Conservation (phyloP, 2,329 filamentous ascomycete species). For the Pyrenophora seminiperda region DNA sequence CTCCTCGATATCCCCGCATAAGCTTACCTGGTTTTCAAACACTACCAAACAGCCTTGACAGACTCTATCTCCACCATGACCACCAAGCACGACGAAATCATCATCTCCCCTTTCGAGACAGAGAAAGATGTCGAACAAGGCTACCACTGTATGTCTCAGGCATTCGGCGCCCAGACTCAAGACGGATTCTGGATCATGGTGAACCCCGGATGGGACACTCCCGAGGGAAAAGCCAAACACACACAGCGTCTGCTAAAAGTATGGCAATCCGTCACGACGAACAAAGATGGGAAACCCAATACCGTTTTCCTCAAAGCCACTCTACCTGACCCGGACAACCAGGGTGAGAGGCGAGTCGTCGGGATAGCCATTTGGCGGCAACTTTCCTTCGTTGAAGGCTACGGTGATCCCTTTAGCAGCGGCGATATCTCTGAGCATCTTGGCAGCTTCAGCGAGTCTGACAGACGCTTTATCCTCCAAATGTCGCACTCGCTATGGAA, state of each 20-base stretch:
- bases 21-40: background rate
- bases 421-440: slow-evolving; percentile 23
- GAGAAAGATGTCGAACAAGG: slow-evolving; percentile 33
- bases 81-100: slow-evolving; percentile 15
- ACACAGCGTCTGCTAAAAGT: slow-evolving; percentile 50
- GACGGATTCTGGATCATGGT: slow-evolving; percentile 59
- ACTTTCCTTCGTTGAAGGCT: slow-evolving; percentile 55
- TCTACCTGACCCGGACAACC: slow-evolving; percentile 41
- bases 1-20: background rate
- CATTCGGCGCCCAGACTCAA: slow-evolving; percentile 58
- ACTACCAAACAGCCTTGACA: background rate
- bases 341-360: slow-evolving; percentile 46
- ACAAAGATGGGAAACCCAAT: slow-evolving; percentile 55
- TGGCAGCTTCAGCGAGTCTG: slow-evolving; percentile 49
- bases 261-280: slow-evolving; percentile 50
- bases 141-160: slow-evolving; percentile 44
- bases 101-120: slow-evolving; percentile 26
- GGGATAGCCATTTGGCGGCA: slow-evolving; percentile 64
- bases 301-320: slow-evolving; percentile 62
- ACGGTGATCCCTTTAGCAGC: slow-evolving; percentile 50
- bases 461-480: slow-evolving; percentile 57
- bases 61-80: slow-evolving; percentile 16
- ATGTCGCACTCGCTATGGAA: slow-evolving; percentile 52
- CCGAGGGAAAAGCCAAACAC: slow-evolving; percentile 49
- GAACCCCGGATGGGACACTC: slow-evolving; percentile 62